phyloP scores from a whole-genome alignment of 1,284 basidiomycete genomes.

The Malassezia nana region DNA sequence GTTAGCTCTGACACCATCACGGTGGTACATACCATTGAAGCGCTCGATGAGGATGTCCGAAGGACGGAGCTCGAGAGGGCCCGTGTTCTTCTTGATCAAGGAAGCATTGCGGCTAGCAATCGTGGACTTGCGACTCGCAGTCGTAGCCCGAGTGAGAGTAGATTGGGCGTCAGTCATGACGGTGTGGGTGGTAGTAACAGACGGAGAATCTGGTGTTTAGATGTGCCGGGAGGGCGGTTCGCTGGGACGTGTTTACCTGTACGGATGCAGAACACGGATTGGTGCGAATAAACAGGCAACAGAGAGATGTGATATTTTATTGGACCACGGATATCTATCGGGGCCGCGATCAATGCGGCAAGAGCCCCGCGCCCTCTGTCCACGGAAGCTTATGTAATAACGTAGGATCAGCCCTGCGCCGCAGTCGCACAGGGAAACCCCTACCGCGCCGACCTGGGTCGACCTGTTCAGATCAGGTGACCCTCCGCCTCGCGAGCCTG shows the following conservation, averaged over 20 bases:
- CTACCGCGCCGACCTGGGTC: neutral
- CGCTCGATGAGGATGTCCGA: slow-evolving; percentile 95
- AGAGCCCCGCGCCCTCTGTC: neutral
- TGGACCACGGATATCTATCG: slow-evolving; percentile 1
- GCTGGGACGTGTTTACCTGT: neutral
- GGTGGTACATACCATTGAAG: slow-evolving; percentile 40
- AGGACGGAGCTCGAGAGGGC: slow-evolving; percentile 71
- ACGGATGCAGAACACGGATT: neutral
- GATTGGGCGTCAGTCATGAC: slow-evolving; percentile 45
- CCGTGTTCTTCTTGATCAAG: slow-evolving; percentile 51
- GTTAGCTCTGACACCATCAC: slow-evolving; percentile 1
- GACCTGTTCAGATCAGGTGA: neutral
- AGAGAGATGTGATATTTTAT: neutral
- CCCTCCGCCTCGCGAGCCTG: neutral
- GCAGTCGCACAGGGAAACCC: neutral
- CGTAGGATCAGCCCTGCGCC: neutral
- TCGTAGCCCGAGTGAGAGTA: slow-evolving; percentile 40
- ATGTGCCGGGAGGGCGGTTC: neutral
- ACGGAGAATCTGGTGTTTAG: neutral
- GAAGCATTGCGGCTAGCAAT: slow-evolving; percentile 49
- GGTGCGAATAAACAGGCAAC: neutral
- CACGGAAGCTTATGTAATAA: neutral
- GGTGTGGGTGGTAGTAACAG: slow-evolving; percentile 9
- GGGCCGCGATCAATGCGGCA: neutral
- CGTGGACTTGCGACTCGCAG: slow-evolving; percentile 46